Evolutionary conservation across 2,329 filamentous ascomycete genomes (phyloP).

Genomic region (Keithomyces neogunnii): DNA sequence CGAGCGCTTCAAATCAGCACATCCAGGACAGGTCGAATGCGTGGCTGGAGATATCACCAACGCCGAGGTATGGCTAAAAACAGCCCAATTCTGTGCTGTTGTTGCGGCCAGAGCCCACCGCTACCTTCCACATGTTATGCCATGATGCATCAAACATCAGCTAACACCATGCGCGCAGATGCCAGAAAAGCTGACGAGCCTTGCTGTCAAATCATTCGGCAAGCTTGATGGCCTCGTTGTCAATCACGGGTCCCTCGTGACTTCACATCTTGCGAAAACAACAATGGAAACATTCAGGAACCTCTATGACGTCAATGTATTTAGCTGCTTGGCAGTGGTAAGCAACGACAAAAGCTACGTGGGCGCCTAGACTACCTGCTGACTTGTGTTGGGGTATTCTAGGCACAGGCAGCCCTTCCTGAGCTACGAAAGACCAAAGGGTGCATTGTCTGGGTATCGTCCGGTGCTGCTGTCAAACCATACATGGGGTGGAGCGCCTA

Average conservation of each 20-base stretch:
- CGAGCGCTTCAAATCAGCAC: slow-evolving; percentile 39
- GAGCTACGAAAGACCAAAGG: slow-evolving; percentile 61
- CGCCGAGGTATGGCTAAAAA: slow-evolving; percentile 31
- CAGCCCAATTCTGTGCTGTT: background rate
- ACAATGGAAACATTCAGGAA: slow-evolving; percentile 66
- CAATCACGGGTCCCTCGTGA: slow-evolving; percentile 79
- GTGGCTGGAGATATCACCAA: slow-evolving; percentile 48
- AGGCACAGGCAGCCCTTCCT: slow-evolving; percentile 65
- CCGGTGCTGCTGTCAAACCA: slow-evolving; percentile 60
- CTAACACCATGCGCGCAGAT: slow-evolving; percentile 29
- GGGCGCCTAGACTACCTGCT: background rate
- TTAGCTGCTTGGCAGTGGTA: slow-evolving; percentile 74
- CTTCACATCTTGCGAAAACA: slow-evolving; percentile 61
- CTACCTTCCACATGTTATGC: no score
- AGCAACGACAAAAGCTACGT: slow-evolving; percentile 14
- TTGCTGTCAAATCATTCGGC: slow-evolving; percentile 60
- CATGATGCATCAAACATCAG: no score
- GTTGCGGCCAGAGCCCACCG: no score
- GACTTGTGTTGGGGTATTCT: slow-evolving; percentile 1
- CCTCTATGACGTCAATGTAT: slow-evolving; percentile 77
- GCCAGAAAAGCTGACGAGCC: slow-evolving; percentile 52
- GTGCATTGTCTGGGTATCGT: slow-evolving; percentile 69
- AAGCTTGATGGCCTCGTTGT: slow-evolving; percentile 73
- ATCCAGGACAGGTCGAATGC: slow-evolving; percentile 45
- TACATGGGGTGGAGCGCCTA: slow-evolving; percentile 75